Evolutionary conservation across 495 filamentous ascomycete species (phyloP).

Genomic region (Tuber calosporum): DNA sequence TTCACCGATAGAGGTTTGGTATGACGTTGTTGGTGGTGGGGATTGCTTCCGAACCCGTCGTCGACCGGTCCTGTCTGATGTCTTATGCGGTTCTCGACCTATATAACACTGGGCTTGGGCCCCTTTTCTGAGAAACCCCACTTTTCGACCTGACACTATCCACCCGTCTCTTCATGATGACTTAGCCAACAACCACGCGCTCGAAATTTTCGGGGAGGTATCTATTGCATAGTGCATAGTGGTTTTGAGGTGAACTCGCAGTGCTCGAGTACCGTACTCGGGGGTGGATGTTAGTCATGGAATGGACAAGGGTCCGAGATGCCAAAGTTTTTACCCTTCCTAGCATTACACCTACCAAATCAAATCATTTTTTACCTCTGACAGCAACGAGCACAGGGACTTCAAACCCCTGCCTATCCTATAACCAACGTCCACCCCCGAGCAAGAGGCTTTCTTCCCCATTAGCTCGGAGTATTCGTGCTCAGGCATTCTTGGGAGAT

Average conservation of each 20-base stretch:
- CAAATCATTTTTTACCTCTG: too few relatives aligned
- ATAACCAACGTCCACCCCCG: too few relatives aligned
- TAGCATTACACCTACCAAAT: too few relatives aligned
- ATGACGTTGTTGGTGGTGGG: neutral
- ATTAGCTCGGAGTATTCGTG: neutral
- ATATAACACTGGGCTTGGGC: neutral
- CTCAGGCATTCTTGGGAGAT: neutral
- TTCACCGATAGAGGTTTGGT: neutral
- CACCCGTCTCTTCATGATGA: neutral
- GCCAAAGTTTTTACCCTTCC: too few relatives aligned
- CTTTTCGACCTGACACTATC: neutral
- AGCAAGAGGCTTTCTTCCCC: neutral
- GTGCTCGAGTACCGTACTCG: too few relatives aligned
- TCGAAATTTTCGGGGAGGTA: neutral
- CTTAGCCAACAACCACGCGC: neutral
- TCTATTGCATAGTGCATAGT: neutral
- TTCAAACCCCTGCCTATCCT: too few relatives aligned
- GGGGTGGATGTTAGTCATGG: too few relatives aligned
- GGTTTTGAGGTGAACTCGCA: neutral
- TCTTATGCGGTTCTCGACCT: neutral
- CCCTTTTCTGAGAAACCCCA: neutral
- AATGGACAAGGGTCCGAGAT: too few relatives aligned
- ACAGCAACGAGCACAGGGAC: too few relatives aligned
- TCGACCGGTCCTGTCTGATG: neutral
- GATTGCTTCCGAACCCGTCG: neutral